Percentiles rank a stretch among this genome's conserved stretches.
Conservation (phyloP, 2,329 filamentous ascomycete genomes). For the Cordyceps fumosorosea region DNA sequence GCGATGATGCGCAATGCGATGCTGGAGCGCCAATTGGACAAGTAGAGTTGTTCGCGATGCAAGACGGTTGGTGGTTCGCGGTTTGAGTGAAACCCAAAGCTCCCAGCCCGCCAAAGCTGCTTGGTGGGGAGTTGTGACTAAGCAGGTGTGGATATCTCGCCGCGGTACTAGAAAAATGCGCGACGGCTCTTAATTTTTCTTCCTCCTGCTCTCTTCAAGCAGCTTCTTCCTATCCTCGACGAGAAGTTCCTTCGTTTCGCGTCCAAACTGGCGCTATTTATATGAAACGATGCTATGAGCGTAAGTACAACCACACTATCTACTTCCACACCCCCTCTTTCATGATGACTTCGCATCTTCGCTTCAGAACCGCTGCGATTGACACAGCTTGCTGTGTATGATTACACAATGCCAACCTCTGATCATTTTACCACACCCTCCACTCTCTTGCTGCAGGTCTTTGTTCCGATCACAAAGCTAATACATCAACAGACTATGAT, state of each 20-base stretch:
- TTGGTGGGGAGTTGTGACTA: constrained; percentile 8
- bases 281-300: constrained; percentile 27
- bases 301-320: constrained; percentile 25
- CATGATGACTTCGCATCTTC: constrained; percentile 39
- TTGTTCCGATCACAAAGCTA: constrained; percentile 14
- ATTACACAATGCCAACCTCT: constrained; percentile 36
- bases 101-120: not conserved
- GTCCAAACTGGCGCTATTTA: constrained; percentile 3
- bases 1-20: constrained; percentile 12
- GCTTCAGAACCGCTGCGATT: constrained; percentile 47
- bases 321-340: not conserved
- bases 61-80: constrained; percentile 5
- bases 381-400: constrained; percentile 39
- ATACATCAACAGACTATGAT: constrained; percentile 29
- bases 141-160: constrained; percentile 2
- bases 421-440: constrained; percentile 20
- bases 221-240: constrained; percentile 2
- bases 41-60: constrained; percentile 16
- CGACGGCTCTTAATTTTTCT: not conserved
- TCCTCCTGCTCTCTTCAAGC: not conserved
- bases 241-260: not conserved
- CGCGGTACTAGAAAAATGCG: constrained; percentile 7
- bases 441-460: constrained; percentile 11
- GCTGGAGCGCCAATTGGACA: constrained; percentile 20
- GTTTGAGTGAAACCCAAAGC: constrained; percentile 5